Evolutionary conservation across 208 protist species (phyloP).

Genomic region (Crithidia sp.): DNA sequence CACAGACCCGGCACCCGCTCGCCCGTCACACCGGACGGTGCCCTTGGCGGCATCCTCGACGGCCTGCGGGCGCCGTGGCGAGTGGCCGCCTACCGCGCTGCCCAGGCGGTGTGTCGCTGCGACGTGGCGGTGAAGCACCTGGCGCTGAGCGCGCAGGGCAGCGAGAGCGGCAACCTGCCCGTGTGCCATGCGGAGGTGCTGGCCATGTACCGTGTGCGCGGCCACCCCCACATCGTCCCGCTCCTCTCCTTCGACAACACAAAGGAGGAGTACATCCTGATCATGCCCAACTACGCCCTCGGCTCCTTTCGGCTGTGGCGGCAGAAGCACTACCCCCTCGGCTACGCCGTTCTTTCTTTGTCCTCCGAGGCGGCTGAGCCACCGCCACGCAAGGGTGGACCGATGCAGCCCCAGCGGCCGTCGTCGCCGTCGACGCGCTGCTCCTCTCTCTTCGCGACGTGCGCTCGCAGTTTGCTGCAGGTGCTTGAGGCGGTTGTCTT

Average conservation of each 20-base stretch:
- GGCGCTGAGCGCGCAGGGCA: conserved; percentile 51
- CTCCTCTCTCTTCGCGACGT: conserved; percentile 49
- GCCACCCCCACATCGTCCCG: conserved; percentile 63
- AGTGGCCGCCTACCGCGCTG: conserved; percentile 15
- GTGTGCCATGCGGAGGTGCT: conserved; percentile 78
- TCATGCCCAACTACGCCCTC: conserved; percentile 67
- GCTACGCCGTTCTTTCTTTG: conserved; percentile 52
- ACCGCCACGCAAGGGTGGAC: conserved; percentile 7
- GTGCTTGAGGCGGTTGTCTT: conserved; percentile 66
- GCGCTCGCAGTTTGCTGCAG: conserved; percentile 68
- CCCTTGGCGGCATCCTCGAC: conserved; percentile 3
- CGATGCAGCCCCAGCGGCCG: background rate
- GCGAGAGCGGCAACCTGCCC: conserved; percentile 57
- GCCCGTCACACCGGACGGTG: conserved; percentile 8
- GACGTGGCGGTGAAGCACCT: conserved; percentile 75
- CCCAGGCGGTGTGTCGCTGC: conserved; percentile 20
- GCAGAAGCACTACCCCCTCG: conserved; percentile 48
- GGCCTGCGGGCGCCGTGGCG: conserved; percentile 28
- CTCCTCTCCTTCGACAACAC: conserved; percentile 72
- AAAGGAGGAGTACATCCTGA: conserved; percentile 70
- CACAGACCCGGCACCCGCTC: background rate
- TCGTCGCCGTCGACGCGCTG: conserved; percentile 5
- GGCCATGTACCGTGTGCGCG: conserved; percentile 61
- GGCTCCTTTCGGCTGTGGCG: conserved; percentile 79
- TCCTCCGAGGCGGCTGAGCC: conserved; percentile 6